These are phyloP conservation scores for Lodderomyces parapsilosis DNA, from an alignment of 1,139 yeast genomes.

Conservation along the genomic window DNA sequence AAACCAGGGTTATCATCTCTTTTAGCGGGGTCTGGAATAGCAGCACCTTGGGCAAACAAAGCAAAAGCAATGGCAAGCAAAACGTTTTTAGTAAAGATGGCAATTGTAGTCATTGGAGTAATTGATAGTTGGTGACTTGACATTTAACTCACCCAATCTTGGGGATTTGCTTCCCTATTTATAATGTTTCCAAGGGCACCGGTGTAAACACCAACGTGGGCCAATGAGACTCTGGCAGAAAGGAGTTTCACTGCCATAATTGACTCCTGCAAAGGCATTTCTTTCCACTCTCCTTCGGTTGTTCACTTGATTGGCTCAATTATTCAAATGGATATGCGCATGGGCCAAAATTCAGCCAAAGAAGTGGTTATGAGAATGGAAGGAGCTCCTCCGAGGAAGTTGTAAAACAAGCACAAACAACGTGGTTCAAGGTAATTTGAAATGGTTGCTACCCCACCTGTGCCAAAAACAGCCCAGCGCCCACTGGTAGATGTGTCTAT, in stretches of 20 bases:
- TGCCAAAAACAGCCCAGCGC: neutral
- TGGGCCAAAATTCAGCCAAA: neutral
- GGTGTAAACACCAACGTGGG: neutral
- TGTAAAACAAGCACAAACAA: neutral
- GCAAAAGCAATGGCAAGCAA: slow-evolving; percentile 11
- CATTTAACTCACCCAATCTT: neutral
- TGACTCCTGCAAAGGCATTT: too few relatives aligned
- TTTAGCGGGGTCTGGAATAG: slow-evolving; percentile 6
- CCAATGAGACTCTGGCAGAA: neutral
- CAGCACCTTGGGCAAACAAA: slow-evolving; percentile 11
- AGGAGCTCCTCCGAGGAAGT: neutral
- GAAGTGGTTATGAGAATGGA: neutral
- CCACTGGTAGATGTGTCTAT: neutral
- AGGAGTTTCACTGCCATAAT: too few relatives aligned
- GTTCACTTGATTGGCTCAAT: neutral
- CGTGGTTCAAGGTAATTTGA: neutral
- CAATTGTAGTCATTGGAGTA: neutral
- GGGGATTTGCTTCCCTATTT: neutral
- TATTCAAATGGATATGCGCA: neutral
- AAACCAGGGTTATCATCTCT: slow-evolving; percentile 11
- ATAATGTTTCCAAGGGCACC: neutral
- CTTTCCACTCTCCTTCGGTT: neutral
- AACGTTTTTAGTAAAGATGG: slow-evolving; percentile 3
- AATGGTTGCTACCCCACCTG: neutral
- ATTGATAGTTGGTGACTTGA: neutral